Percentiles rank a stretch among this genome's conserved stretches.
phyloP scores from a whole-genome alignment of 2,329 filamentous ascomycete genomes.

The Scytalidium sp. region DNA sequence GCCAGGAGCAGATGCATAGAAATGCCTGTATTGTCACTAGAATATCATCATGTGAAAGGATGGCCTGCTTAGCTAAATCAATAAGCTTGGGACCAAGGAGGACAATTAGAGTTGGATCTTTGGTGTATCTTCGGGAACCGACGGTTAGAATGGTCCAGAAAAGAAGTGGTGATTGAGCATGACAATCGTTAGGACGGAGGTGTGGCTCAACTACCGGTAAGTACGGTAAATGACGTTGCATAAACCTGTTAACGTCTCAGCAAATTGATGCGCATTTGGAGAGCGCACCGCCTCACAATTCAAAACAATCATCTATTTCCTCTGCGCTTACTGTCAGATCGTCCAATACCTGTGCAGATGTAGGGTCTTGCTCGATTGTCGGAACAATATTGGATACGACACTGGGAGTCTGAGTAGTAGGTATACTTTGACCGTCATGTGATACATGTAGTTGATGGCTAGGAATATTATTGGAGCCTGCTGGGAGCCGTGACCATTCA shows the following conservation, averaged over 20 bases:
- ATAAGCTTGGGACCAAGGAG: constrained; percentile 7
- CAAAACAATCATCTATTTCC: constrained; percentile 10
- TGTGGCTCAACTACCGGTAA: constrained; percentile 9
- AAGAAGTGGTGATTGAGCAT: constrained; percentile 9
- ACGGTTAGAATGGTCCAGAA: constrained; percentile 13
- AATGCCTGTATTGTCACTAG: constrained; percentile 12
- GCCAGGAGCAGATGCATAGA: constrained; percentile 10
- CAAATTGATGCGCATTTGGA: neutral
- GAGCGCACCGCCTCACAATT: constrained; percentile 2
- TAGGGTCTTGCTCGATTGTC: no score
- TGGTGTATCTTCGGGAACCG: constrained; percentile 6
- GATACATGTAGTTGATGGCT: no score
- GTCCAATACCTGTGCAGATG: no score
- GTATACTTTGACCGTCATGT: no score
- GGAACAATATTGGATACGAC: no score
- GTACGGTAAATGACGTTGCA: constrained; percentile 8
- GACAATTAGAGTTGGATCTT: constrained; percentile 5
- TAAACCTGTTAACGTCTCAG: constrained; percentile 5
- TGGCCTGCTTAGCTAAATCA: constrained; percentile 2
- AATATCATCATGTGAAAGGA: no score
- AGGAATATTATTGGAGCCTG: no score
- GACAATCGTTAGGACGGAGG: constrained; percentile 8
- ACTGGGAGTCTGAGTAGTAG: no score
- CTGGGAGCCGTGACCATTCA: no score
- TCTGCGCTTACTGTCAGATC: constrained; percentile 4